These are phyloP conservation scores for Leishmania martiniquensis DNA, from an alignment of 208 protist species.

Conservation along the genomic window DNA sequence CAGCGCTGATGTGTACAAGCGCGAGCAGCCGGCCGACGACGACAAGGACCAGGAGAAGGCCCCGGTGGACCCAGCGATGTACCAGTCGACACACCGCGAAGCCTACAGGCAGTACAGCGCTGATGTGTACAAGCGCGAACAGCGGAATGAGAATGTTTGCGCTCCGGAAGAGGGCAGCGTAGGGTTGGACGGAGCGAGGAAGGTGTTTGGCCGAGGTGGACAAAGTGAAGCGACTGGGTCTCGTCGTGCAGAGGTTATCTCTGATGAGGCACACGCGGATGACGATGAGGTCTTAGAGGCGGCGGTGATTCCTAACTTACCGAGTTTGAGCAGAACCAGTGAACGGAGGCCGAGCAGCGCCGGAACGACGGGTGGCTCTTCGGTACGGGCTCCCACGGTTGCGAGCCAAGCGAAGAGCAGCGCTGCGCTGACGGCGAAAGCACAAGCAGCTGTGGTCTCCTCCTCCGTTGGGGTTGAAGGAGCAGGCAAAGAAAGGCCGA, in stretches of 20 bases:
- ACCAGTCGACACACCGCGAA: conserved; percentile 20
- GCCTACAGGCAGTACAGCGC: conserved; percentile 7
- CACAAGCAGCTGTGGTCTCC: background rate
- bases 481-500: background rate
- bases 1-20: conserved; percentile 40
- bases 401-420: background rate
- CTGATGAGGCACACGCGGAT: background rate
- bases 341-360: no score
- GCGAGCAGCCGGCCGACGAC: background rate
- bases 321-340: background rate
- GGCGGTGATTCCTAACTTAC: background rate
- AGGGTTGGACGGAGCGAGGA: no score
- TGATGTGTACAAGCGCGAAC: background rate
- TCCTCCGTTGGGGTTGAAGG: background rate
- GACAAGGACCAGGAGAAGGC: conserved; percentile 14
- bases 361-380: background rate
- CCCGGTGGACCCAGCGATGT: conserved; percentile 30
- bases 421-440: background rate
- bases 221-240: no score
- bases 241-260: no score
- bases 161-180: no score
- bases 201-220: no score
- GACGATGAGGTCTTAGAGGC: no score
- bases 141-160: no score
- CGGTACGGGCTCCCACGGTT: background rate